Percentiles rank a stretch among this genome's conserved stretches.
Conservation (phyloP, 129 eudicot species). For the Oenanthe sinensis region DNA sequence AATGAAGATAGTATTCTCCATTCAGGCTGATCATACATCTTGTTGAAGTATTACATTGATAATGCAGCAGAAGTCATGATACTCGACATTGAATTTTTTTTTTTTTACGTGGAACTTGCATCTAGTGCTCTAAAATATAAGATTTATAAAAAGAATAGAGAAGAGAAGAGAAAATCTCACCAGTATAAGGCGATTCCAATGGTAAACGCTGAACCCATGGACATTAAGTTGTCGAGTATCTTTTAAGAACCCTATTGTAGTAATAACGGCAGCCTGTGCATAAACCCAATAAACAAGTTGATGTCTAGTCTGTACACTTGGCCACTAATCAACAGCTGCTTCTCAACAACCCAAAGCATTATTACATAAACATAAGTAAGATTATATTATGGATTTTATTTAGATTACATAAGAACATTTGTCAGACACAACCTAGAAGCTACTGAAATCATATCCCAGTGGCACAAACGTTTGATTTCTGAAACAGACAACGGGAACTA, state of each 20-base stretch:
- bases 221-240: conserved; percentile 69
- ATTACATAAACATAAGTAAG: background rate
- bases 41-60: background rate
- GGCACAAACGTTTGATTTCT: background rate
- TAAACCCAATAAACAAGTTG: conserved; percentile 4
- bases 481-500: background rate
- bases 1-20: background rate
- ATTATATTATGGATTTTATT: background rate
- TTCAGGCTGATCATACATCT: background rate
- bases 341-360: background rate
- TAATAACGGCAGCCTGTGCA: conserved; percentile 56
- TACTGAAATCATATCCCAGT: background rate
- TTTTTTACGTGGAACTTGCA: background rate
- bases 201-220: conserved; percentile 91
- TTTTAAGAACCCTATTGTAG: conserved; percentile 85
- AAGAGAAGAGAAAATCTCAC: conserved; percentile 21
- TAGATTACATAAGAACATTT: background rate
- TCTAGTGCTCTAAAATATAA: background rate
- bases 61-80: background rate
- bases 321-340: background rate
- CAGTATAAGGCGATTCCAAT: conserved; percentile 89
- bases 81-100: background rate
- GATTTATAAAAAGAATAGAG: background rate
- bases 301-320: background rate
- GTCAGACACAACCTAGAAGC: background rate